Evolutionary conservation across 2,329 filamentous ascomycete genomes (phyloP).

Genomic region (Chaetomium globosum): DNA sequence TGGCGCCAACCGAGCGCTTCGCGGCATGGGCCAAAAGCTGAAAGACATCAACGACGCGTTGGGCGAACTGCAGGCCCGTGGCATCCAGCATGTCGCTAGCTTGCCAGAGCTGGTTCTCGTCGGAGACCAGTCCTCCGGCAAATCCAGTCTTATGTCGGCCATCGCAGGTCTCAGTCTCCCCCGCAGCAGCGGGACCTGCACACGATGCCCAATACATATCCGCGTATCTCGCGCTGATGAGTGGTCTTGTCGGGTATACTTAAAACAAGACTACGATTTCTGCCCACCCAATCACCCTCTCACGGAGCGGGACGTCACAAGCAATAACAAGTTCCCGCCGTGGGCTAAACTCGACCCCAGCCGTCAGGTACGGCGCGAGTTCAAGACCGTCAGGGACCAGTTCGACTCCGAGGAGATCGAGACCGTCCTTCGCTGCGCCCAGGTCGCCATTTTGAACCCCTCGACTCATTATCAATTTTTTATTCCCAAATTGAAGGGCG

Average conservation of each 20-base stretch:
- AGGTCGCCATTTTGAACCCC: constrained; percentile 76
- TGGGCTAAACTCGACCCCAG: constrained; percentile 59
- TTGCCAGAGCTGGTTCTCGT: constrained; percentile 81
- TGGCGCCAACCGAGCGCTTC: constrained; percentile 46
- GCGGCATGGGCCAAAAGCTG: constrained; percentile 62
- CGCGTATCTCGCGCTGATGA: constrained; percentile 62
- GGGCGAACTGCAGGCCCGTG: constrained; percentile 69
- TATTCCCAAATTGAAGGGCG: constrained; percentile 50
- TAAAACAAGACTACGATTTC: constrained; percentile 68
- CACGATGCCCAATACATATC: constrained; percentile 79
- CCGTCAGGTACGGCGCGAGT: constrained; percentile 51
- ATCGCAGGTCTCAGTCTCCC: constrained; percentile 73
- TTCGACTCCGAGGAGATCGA: constrained; percentile 64
- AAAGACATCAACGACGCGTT: constrained; percentile 68
- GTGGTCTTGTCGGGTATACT: constrained; percentile 70
- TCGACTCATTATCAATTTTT: constrained; percentile 55
- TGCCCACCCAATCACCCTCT: constrained; percentile 47
- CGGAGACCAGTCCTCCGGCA: constrained; percentile 83
- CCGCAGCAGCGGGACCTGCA: constrained; percentile 72
- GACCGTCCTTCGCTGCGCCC: constrained; percentile 70
- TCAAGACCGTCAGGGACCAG: constrained; percentile 65
- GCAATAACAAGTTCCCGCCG: constrained; percentile 61
- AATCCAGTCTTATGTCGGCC: constrained; percentile 69
- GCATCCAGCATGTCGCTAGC: constrained; percentile 69
- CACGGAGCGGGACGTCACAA: constrained; percentile 52